Evolutionary conservation across 2,329 filamentous ascomycete genomes (phyloP), one percentile per base, ranked within the genome.

Genomic region (Clarireedia sp.): DNA sequence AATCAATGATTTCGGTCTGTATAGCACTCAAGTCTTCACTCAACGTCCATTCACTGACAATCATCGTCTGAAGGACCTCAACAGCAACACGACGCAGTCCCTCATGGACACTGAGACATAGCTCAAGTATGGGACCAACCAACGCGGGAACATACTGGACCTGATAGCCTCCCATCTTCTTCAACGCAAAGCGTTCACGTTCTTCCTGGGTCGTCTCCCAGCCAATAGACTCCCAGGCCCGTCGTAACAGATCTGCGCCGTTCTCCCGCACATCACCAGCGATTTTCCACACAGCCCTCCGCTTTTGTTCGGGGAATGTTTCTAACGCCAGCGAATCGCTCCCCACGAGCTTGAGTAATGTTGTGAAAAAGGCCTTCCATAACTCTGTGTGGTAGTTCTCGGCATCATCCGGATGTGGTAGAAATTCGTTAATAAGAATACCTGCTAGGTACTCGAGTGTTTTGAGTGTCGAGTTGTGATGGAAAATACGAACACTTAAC

Each of bases 241-340:
- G 81, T 58, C 87, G 83, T 36, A 99, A 75, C 8, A 99, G 76
- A 50, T 92, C 88, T 3, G 94, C 92, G 16, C 95, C 94, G 61
- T 90, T 81, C 69, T 97, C 91, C 55, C 94, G 82, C 50, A 99
- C 90, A 72, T 99, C 95, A 5, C 94, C 94, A 3, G 92, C 94
- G 68, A 99, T 96, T 74, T 97, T 99, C 94, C 95, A 99, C 1
- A 97, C 92, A 0, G 94, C 92, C 54, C 94, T 79, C 46, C 94
- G 79, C 73, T 97, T 99, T 72, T 99, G 94, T 70, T 99, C 95
- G 0, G 94, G 90, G 67, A 96, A 97, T 0, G 91, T 96, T 69
- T 99, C 94, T 38, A 99, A 79, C 0, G 94, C 91, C 19, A 99
- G 78, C 0, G 87, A 89, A 37, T 91, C 85, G 66, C 90, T 96